A percentile compares a stretch with the other conserved stretches of the same genome.
These are phyloP conservation scores for Ceratobasidium sp. DNA, from an alignment of 1,284 basidiomycete species.

Conservation along the genomic window DNA sequence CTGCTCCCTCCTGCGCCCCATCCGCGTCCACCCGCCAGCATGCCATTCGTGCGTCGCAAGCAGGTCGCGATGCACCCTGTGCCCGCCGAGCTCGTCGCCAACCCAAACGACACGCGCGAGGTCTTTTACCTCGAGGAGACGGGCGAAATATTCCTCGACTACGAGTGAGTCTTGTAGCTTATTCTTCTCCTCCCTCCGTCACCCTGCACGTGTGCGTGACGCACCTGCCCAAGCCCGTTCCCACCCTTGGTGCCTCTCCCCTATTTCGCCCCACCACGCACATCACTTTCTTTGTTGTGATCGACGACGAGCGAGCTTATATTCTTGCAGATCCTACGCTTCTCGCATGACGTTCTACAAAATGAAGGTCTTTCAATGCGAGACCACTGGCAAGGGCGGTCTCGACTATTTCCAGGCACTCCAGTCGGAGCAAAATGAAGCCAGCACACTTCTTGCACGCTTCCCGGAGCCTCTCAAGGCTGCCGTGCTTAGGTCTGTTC, in stretches of 20 bases:
- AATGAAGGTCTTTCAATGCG: slow-evolving; percentile 93
- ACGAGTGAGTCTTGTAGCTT: slow-evolving; percentile 75
- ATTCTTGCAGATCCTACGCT: slow-evolving; percentile 78
- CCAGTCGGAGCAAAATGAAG: slow-evolving; percentile 90
- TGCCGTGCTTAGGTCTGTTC: slow-evolving; percentile 89
- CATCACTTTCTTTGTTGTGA: slow-evolving; percentile 23
- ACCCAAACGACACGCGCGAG: slow-evolving; percentile 73
- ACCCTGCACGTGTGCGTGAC: slow-evolving; percentile 35
- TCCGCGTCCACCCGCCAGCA: slow-evolving; percentile 54
- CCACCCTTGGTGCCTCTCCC: slow-evolving; percentile 48
- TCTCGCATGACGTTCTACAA: slow-evolving; percentile 94
- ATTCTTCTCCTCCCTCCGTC: slow-evolving; percentile 47
- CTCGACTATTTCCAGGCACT: slow-evolving; percentile 95
- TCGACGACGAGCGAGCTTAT: slow-evolving; percentile 41
- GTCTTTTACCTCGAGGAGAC: slow-evolving; percentile 93
- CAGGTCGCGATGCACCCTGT: slow-evolving; percentile 88
- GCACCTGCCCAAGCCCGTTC: slow-evolving; percentile 51
- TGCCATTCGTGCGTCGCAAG: slow-evolving; percentile 93
- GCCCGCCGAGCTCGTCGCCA: slow-evolving; percentile 70
- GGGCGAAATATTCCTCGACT: slow-evolving; percentile 94
- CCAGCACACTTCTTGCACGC: slow-evolving; percentile 85
- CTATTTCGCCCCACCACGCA: slow-evolving; percentile 10
- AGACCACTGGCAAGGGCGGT: slow-evolving; percentile 93
- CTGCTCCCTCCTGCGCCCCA: not conserved
- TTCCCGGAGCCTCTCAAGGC: slow-evolving; percentile 95